Evolutionary conservation across 2,329 filamentous ascomycete genomes (phyloP), one percentile per base, ranked within the genome.

Genomic region (Penicillium sp.): DNA sequence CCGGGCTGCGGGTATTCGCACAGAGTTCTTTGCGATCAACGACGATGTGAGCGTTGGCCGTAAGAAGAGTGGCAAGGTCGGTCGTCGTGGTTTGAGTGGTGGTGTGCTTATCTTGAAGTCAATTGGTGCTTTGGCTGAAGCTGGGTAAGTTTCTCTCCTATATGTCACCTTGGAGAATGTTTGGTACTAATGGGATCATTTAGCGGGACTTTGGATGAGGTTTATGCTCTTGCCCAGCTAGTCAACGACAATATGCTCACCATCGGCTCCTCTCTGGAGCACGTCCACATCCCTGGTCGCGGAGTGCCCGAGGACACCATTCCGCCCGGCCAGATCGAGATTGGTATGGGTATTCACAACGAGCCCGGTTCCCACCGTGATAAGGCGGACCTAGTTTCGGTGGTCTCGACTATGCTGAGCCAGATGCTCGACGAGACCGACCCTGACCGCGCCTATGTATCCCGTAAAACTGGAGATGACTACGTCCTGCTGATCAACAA

Each of bases 101-200:
- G 95, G 90, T 5, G 88, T 95, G 33, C 75, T 96, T 23, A 88
- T 96, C n/a, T 80, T 91, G 61, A 96, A 97, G 78, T 87, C 95
- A 64, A 80, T 86, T 12, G 90, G 92, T 8, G 92, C 90, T 6
- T 70, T 95, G 61, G 90, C 91, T 3, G 87, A 86, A 25, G 78
- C 76, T 59, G 89, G 89, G 56, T 79, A 65, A 59, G 74, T 65
- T 8, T 8, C 44, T 42, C 15, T 13, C n/a, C 3, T 33, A 40
- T 44, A 31, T 32, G 3, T 13, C 4, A 8, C 15, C 12, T 24
- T 6, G 5, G 0, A 2, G 12, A 27, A 41, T 27, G 38, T 10
- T 9, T 6, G n/a, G n/a, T 31, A 8, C 46, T 47, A 28, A 47
- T 8, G 28, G 2, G 23, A 15, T 7, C 13, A 6, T 25, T 3